Conservation (phyloP, 1,284 basidiomycete genomes). For the Rhizoctonia solani region DNA sequence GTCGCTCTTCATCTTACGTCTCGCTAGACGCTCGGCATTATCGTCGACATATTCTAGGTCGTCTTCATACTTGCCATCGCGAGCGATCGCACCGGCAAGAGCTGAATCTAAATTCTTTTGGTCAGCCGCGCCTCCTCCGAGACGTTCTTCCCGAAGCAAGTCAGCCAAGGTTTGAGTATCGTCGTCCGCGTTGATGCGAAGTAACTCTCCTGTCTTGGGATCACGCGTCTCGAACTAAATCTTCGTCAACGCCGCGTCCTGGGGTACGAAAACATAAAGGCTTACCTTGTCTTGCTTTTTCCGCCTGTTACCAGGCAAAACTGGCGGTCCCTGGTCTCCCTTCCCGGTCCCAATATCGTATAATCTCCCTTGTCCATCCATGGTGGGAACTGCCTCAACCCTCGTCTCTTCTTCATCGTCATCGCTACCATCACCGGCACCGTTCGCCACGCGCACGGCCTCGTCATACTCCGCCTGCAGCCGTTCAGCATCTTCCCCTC, state of each 20-base stretch:
- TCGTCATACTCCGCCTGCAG: conserved; percentile 85
- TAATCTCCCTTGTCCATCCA: conserved; percentile 83
- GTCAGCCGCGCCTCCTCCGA: conserved; percentile 84
- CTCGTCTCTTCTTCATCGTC: conserved; percentile 54
- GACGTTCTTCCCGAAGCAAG: conserved; percentile 89
- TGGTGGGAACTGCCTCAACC: conserved; percentile 84
- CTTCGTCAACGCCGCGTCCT: conserved; percentile 35
- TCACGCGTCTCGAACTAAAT: conserved; percentile 81
- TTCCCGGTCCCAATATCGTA: conserved; percentile 86
- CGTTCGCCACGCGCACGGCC: conserved; percentile 50
- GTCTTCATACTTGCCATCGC: conserved; percentile 85
- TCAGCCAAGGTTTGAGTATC: conserved; percentile 86
- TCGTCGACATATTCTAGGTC: conserved; percentile 96
- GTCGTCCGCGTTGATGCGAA: conserved; percentile 79
- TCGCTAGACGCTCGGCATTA: conserved; percentile 88
- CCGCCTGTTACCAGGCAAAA: conserved; percentile 64
- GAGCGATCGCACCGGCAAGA: conserved; percentile 84
- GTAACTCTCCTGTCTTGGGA: conserved; percentile 80
- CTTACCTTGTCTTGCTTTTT: conserved; percentile 76
- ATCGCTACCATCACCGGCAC: conserved; percentile 48
- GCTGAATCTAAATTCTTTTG: conserved; percentile 92
- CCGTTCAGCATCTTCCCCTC: conserved; percentile 67
- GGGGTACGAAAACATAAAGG: background rate
- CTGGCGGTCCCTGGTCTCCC: conserved; percentile 49
- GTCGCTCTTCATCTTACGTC: conserved; percentile 93